phyloP scores from a whole-genome alignment of 2,329 filamentous ascomycete genomes.

The Fusarium chaquense region DNA sequence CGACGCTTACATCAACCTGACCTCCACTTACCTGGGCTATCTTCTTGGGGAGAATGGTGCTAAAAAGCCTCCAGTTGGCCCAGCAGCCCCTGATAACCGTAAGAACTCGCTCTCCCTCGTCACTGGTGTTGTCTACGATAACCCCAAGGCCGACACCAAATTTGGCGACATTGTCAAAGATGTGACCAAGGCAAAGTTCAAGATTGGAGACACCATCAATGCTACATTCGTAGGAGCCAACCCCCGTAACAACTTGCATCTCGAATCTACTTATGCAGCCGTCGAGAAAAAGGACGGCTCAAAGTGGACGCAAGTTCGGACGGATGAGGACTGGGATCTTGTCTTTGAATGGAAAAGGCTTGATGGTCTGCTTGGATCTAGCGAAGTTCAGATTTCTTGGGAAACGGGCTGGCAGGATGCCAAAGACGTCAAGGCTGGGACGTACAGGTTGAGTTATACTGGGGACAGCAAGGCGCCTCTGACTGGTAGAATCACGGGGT shows the following conservation, averaged over 20 bases:
- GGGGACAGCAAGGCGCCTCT: slow-evolving; percentile 15
- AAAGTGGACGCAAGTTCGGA: neutral
- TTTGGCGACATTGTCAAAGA: neutral
- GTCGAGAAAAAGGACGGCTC: slow-evolving; percentile 9
- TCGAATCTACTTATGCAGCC: neutral
- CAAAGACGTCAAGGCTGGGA: neutral
- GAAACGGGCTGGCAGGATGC: slow-evolving; percentile 15
- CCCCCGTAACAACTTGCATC: slow-evolving; percentile 1
- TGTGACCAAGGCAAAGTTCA: neutral
- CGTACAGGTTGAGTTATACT: neutral
- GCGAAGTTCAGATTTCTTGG: slow-evolving; percentile 1
- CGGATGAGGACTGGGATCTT: slow-evolving; percentile 18
- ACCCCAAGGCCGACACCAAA: neutral
- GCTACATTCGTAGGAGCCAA: slow-evolving; percentile 9
- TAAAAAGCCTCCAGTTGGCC: neutral
- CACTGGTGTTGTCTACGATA: slow-evolving; percentile 14
- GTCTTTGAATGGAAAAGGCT: slow-evolving; percentile 16
- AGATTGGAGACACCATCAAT: neutral
- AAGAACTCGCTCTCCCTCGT: slow-evolving; percentile 10
- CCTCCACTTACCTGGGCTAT: neutral
- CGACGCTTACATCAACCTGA: slow-evolving; percentile 11
- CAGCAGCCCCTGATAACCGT: neutral
- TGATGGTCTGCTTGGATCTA: slow-evolving; percentile 2
- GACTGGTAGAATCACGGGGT: neutral
- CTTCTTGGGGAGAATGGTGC: neutral